These are phyloP conservation scores for Fusarium palustre DNA, from an alignment of 2,329 filamentous ascomycete genomes.

Conservation along the genomic window DNA sequence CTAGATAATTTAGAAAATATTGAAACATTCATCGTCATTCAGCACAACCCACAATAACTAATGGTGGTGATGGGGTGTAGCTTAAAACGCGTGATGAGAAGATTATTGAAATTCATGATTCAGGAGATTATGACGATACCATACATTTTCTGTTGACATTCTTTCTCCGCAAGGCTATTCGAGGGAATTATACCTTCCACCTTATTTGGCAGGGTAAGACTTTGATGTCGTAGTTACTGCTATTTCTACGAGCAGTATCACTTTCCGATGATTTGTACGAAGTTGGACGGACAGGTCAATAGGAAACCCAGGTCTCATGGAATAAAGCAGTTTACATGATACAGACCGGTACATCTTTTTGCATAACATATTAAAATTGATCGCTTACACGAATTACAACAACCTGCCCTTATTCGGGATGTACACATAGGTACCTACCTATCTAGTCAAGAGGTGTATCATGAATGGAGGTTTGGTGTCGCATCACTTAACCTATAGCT, in stretches of 20 bases:
- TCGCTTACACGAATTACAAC: not conserved
- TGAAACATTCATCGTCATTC: not conserved
- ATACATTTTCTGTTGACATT: not conserved
- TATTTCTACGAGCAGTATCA: not conserved
- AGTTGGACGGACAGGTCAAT: not conserved
- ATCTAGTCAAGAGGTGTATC: not conserved
- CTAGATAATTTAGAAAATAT: not conserved
- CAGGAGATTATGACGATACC: not conserved
- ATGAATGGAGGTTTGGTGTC: not conserved
- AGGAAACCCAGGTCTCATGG: not conserved
- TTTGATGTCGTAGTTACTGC: not conserved
- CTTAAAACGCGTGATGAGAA: not conserved
- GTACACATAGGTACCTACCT: not conserved
- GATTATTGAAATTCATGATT: conserved; percentile 28
- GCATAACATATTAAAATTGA: not conserved
- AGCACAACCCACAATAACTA: not conserved
- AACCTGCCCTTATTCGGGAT: not conserved
- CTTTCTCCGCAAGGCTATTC: not conserved
- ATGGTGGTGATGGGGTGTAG: not conserved
- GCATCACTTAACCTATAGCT: not conserved
- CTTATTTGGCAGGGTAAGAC: not conserved
- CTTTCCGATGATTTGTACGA: not conserved
- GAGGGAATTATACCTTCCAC: accelerated
- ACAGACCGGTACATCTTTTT: accelerated
- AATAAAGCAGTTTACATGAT: not conserved